phyloP scores from a whole-genome alignment of 352 stramenopile species.

The Globisporangium rhizosaccharum region DNA sequence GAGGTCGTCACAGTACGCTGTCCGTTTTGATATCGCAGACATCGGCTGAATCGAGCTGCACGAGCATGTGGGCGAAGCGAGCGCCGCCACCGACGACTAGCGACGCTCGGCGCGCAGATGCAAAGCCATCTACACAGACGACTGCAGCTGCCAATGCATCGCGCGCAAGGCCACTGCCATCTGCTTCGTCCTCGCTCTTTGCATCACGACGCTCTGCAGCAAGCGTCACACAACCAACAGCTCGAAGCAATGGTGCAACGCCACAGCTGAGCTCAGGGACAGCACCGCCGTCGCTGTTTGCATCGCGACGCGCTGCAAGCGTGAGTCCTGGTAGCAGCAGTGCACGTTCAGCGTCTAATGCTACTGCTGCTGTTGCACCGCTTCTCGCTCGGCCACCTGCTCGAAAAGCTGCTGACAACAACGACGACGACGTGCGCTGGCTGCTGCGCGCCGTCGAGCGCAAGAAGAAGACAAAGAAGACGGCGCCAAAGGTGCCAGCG shows the following conservation, averaged over 20 bases:
- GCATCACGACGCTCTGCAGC: not conserved
- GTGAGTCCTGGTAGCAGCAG: not conserved
- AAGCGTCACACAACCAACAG: no score
- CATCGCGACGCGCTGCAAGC: not conserved
- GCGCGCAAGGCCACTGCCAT: not conserved
- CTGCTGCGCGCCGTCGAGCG: conserved; percentile 32
- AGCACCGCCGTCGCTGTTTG: not conserved
- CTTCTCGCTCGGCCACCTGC: no score
- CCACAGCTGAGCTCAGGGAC: no score
- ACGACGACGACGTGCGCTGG: conserved; percentile 27
- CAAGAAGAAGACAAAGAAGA: conserved; percentile 16
- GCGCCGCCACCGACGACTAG: conserved; percentile 2
- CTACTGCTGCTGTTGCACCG: not conserved
- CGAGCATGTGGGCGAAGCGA: conserved; percentile 36
- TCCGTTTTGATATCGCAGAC: not conserved
- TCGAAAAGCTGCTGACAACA: not conserved
- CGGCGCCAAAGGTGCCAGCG: not conserved
- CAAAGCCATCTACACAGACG: conserved; percentile 3
- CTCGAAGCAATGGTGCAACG: no score
- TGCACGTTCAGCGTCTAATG: not conserved
- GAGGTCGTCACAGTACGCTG: not conserved
- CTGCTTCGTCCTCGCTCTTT: conserved; percentile 9
- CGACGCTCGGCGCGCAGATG: not conserved
- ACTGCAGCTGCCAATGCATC: not conserved
- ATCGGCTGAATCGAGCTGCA: not conserved